phyloP scores from a whole-genome alignment of 176 grass and related monocot species.

The Musa beccarii region DNA sequence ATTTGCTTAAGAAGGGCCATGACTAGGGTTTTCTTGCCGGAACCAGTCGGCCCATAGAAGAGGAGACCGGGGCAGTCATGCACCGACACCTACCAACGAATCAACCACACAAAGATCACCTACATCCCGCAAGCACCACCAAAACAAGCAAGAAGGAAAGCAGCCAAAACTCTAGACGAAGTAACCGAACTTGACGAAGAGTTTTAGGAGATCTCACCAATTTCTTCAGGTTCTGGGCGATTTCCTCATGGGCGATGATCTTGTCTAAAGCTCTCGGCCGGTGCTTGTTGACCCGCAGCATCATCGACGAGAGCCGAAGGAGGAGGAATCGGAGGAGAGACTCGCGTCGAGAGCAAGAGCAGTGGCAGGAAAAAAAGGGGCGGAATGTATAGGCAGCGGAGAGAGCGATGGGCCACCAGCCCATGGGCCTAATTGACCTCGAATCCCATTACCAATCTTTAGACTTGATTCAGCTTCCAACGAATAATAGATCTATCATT shows the following conservation, averaged over 20 bases:
- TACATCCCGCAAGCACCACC: not conserved
- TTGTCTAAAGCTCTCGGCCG: constrained; percentile 82
- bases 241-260: constrained; percentile 71
- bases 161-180: constrained; percentile 20
- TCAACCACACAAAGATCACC: not conserved
- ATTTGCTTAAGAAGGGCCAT: no score
- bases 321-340: not conserved
- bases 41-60: constrained; percentile 73
- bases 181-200: not conserved
- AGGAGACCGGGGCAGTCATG: constrained; percentile 90
- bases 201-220: constrained; percentile 36
- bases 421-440: no score
- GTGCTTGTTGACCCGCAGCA: constrained; percentile 99
- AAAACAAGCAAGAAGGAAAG: not conserved
- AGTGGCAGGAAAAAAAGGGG: no score
- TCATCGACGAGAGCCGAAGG: constrained; percentile 20
- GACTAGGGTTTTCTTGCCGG: no score
- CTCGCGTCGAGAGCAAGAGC: no score
- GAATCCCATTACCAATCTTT: no score
- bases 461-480: no score
- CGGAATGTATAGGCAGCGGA: no score
- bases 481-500: no score
- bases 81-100: constrained; percentile 53
- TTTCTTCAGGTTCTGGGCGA: constrained; percentile 76
- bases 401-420: no score